These are phyloP conservation scores for Lichtheimia hyalospora DNA, from an alignment of 371 early-diverging fungal genomes.

Conservation along the genomic window DNA sequence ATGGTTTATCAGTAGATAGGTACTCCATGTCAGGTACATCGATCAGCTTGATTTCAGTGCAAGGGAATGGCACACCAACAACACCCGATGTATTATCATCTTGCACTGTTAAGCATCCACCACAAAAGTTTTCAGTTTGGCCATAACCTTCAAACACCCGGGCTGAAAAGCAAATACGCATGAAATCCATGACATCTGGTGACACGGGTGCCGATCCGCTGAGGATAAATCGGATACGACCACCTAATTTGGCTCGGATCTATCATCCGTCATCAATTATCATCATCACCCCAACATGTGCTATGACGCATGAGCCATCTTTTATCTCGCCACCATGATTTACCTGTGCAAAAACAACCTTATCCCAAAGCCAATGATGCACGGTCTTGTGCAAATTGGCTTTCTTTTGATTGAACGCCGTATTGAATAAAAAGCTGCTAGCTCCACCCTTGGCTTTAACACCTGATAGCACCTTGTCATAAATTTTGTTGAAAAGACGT, in stretches of 20 bases:
- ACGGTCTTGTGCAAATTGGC: conserved; percentile 48
- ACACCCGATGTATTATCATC: conserved; percentile 72
- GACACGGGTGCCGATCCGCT: conserved; percentile 89
- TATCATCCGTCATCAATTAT: conserved; percentile 18
- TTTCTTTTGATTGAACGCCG: conserved; percentile 81
- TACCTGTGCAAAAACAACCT: conserved; percentile 74
- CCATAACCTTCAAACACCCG: conserved; percentile 93
- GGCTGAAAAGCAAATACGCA: conserved; percentile 84
- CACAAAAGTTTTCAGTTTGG: conserved; percentile 88
- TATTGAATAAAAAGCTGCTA: conserved; percentile 73
- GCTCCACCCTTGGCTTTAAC: conserved; percentile 82
- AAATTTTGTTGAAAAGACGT: conserved; percentile 94
- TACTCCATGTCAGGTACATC: conserved; percentile 94
- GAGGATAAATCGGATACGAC: conserved; percentile 79
- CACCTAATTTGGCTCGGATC: conserved; percentile 88
- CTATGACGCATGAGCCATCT: no score
- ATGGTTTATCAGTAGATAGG: conserved; percentile 77
- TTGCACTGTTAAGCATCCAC: conserved; percentile 54
- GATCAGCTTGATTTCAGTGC: conserved; percentile 84
- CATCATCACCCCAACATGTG: background rate
- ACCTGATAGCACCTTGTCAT: conserved; percentile 87
- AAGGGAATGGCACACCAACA: conserved; percentile 81
- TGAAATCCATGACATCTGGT: conserved; percentile 82
- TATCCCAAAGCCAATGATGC: conserved; percentile 82
- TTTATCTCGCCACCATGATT: conserved; percentile 4